Evolutionary conservation across 176 grass and related monocot species (phyloP).

Genomic region (Thinopyrum elongatum): DNA sequence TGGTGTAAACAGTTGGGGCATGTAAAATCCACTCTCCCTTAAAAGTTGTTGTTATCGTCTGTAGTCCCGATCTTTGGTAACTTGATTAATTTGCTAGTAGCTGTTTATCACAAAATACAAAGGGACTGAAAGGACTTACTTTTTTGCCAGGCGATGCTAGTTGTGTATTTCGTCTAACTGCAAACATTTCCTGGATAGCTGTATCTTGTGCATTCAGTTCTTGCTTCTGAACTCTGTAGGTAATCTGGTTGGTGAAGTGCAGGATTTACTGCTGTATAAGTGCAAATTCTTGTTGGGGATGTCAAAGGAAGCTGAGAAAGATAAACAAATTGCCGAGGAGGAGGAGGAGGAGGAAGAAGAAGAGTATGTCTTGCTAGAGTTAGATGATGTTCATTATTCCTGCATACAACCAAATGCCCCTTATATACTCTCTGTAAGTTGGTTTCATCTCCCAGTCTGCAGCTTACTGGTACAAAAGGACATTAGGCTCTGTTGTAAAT

Average conservation of each 20-base stretch:
- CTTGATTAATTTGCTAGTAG: not conserved
- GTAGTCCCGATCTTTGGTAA: not conserved
- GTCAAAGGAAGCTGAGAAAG: conserved; percentile 29
- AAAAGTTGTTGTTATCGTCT: not conserved
- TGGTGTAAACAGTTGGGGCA: not conserved
- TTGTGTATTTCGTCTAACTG: not conserved
- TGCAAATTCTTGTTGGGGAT: conserved; percentile 28
- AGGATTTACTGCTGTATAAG: not conserved
- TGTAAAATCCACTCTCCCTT: not conserved
- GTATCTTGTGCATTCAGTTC: not conserved
- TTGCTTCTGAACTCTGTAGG: not conserved
- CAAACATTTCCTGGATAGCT: not conserved
- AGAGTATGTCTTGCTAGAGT: conserved; percentile 71
- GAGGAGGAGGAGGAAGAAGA: conserved; percentile 57
- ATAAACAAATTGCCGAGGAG: conserved; percentile 23
- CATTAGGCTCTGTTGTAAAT: not conserved
- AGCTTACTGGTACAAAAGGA: not conserved
- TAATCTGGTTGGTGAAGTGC: not conserved
- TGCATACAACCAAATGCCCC: conserved; percentile 59
- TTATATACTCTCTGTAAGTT: conserved; percentile 80
- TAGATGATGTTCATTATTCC: conserved; percentile 65
- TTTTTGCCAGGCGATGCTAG: not conserved
- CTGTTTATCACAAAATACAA: not conserved
- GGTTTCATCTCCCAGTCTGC: not conserved
- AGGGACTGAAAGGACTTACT: not conserved